A percentile compares a stretch with the other conserved stretches of the same genome.
Conservation (phyloP, 2,329 filamentous ascomycete genomes). For the Fusarium buxicola region DNA sequence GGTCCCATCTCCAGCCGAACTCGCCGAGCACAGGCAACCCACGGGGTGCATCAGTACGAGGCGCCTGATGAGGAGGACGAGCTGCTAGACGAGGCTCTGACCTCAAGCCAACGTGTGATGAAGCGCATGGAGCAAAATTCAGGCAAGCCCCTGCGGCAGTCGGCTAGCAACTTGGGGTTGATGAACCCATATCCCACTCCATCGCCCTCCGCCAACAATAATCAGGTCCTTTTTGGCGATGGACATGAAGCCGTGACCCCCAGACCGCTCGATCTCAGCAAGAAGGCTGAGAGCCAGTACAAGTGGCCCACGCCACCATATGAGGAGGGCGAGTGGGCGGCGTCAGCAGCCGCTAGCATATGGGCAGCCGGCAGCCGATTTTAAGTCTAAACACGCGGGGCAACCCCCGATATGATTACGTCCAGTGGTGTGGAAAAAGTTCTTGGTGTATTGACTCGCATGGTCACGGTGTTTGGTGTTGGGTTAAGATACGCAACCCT, state of each 20-base stretch:
- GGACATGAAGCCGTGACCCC: slow-evolving; percentile 71
- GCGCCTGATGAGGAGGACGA: slow-evolving; percentile 97
- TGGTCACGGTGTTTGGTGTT: slow-evolving; percentile 48
- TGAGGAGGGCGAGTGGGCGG: slow-evolving; percentile 92
- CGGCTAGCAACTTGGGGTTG: slow-evolving; percentile 71
- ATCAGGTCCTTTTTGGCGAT: slow-evolving; percentile 79
- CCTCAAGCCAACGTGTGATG: slow-evolving; percentile 80
- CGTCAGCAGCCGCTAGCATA: slow-evolving; percentile 83
- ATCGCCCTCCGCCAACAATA: slow-evolving; percentile 84
- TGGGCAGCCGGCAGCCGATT: slow-evolving; percentile 77
- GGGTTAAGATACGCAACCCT: slow-evolving; percentile 38
- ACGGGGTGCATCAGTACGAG: slow-evolving; percentile 87
- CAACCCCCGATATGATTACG: slow-evolving; percentile 38
- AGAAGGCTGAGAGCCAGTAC: slow-evolving; percentile 64
- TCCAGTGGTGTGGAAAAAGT: slow-evolving; percentile 44
- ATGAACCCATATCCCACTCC: slow-evolving; percentile 73
- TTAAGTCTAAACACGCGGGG: slow-evolving; percentile 49
- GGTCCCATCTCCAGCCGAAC: slow-evolving; percentile 83
- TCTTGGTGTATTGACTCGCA: slow-evolving; percentile 43
- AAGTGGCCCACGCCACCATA: slow-evolving; percentile 98
- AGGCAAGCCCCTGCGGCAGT: slow-evolving; percentile 64
- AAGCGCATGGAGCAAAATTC: slow-evolving; percentile 71
- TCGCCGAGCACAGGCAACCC: slow-evolving; percentile 77
- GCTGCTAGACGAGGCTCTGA: slow-evolving; percentile 87
- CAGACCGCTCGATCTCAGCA: slow-evolving; percentile 77